These are phyloP conservation scores for Rhizopus delemar DNA, from an alignment of 371 early-diverging fungal genomes.

Conservation along the genomic window DNA sequence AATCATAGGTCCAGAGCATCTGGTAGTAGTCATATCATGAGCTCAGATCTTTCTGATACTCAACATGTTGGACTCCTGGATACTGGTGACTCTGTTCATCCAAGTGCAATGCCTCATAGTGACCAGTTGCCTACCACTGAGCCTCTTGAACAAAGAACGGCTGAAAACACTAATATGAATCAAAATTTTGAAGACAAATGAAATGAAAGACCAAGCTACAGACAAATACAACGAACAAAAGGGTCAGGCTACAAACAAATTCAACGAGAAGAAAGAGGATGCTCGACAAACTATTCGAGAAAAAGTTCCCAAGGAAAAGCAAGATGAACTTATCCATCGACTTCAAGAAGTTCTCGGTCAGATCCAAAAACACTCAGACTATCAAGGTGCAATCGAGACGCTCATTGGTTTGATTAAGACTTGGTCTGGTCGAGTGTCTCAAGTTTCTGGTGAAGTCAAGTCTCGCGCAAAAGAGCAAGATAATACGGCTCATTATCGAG, in stretches of 20 bases:
- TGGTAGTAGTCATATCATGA: conserved; percentile 10
- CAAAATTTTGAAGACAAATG: not conserved
- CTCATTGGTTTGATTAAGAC: conserved; percentile 37
- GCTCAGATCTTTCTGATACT: conserved; percentile 11
- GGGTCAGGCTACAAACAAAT: not conserved
- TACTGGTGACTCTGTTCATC: conserved; percentile 32
- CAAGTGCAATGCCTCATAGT: conserved; percentile 15
- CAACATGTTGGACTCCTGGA: conserved; percentile 24
- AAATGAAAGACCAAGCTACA: not conserved
- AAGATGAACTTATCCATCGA: conserved; percentile 43
- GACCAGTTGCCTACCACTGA: conserved; percentile 1
- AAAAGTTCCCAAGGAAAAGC: conserved; percentile 47
- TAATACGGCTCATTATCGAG: conserved; percentile 8
- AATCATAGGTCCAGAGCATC: no score
- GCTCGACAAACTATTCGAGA: conserved; percentile 22
- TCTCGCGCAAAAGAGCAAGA: conserved; percentile 13
- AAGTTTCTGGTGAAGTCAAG: conserved; percentile 21
- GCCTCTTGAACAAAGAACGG: not conserved
- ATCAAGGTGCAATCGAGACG: conserved; percentile 52
- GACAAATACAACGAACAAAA: not conserved
- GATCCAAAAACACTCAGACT: conserved; percentile 54
- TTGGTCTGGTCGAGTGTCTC: conserved; percentile 40
- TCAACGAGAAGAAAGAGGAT: conserved; percentile 12
- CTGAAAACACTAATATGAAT: not conserved
- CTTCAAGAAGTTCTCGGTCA: conserved; percentile 46